phyloP scores from a whole-genome alignment of 225 moss, liverwort and hornwort genomes.

The Pseudoscleropodium purum region DNA sequence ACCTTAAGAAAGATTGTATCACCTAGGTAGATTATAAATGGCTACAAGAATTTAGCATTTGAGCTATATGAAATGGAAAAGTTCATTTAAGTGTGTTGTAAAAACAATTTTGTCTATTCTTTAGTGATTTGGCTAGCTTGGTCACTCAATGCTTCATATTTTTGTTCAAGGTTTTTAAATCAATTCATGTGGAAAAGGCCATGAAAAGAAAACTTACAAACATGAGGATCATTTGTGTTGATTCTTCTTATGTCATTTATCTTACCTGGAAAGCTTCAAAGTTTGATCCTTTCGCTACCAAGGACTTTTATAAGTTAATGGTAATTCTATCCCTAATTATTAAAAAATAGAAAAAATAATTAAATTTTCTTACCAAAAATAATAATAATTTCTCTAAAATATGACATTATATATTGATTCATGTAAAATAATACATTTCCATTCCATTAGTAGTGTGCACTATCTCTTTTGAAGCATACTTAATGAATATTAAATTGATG shows the following conservation, averaged over 20 bases:
- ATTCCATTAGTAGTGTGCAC: neutral
- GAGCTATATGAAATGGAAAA: too few species aligned
- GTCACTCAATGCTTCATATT: neutral
- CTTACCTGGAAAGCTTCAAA: neutral
- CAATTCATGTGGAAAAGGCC: neutral
- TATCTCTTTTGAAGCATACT: neutral
- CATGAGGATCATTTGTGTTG: neutral
- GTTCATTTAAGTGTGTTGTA: too few species aligned
- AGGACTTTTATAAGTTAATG: rapidly evolving
- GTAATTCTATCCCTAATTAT: neutral
- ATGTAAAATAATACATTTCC: neutral
- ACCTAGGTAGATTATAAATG: too few species aligned
- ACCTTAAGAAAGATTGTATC: too few species aligned
- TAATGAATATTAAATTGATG: neutral
- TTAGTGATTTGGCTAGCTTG: neutral
- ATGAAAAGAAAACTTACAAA: neutral
- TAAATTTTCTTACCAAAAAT: too few species aligned
- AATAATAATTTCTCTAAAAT: neutral
- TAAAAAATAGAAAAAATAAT: neutral
- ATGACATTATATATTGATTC: neutral
- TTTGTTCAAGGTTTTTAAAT: neutral
- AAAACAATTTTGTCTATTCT: too few species aligned
- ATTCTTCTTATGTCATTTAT: neutral
- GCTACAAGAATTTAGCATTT: too few species aligned
- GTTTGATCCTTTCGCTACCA: neutral